Percentiles rank a stretch among this genome's conserved stretches.
These are phyloP conservation scores for Zasmidium citrigriseum DNA, from an alignment of 2,329 filamentous ascomycete genomes.

Conservation along the genomic window DNA sequence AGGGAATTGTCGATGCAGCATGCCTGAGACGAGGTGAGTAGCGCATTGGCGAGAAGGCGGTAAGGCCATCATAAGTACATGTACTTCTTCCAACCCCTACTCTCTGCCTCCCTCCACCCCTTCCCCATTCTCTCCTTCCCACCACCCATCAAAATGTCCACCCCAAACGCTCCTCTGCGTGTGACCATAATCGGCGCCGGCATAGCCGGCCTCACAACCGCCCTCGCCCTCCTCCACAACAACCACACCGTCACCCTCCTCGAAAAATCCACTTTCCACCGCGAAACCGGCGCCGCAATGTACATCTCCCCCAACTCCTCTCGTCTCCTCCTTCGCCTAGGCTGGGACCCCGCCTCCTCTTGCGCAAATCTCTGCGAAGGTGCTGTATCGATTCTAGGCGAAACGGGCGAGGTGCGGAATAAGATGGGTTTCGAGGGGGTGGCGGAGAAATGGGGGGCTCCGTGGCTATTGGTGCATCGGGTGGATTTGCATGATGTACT, in stretches of 20 bases:
- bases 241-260: slow-evolving; percentile 54
- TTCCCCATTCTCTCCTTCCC: background rate
- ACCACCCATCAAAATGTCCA: background rate
- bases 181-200: slow-evolving; percentile 46
- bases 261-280: slow-evolving; percentile 55
- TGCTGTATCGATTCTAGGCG: slow-evolving; percentile 8
- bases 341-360: slow-evolving; percentile 24
- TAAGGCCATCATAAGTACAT: background rate
- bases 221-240: slow-evolving; percentile 54
- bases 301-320: slow-evolving; percentile 64
- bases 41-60: background rate
- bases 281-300: slow-evolving; percentile 61
- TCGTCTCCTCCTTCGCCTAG: slow-evolving; percentile 49
- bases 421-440: slow-evolving; percentile 3
- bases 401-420: slow-evolving; percentile 37
- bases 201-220: slow-evolving; percentile 55
- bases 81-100: background rate
- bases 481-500: slow-evolving; percentile 33
- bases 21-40: background rate
- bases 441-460: slow-evolving; percentile 37
- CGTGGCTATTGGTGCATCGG: slow-evolving; percentile 36
- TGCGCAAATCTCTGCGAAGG: slow-evolving; percentile 12
- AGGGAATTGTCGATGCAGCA: no score
- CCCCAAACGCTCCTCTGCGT: slow-evolving; percentile 19
- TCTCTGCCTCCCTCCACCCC: background rate